These are phyloP conservation scores for Asterophora parasitica DNA, from an alignment of 768 basidiomycete genomes.

Conservation along the genomic window DNA sequence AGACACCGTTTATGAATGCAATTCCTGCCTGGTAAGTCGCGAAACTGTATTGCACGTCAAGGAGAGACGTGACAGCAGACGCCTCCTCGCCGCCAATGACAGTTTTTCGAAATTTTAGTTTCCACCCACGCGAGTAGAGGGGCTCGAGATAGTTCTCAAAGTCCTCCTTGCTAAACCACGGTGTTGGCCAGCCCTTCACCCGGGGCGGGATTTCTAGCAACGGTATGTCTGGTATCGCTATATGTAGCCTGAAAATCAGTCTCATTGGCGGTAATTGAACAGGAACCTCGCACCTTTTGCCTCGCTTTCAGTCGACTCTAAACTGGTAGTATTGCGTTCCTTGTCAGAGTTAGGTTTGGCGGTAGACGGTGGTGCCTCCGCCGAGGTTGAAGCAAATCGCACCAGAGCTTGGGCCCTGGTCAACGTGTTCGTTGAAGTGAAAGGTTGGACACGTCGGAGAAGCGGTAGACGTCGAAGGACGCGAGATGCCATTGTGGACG, in stretches of 20 bases:
- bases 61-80: slow-evolving; percentile 5
- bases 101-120: slow-evolving; percentile 4
- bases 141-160: slow-evolving; percentile 30
- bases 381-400: background rate
- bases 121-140: slow-evolving; percentile 29
- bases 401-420: background rate
- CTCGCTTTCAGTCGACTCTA: too few species aligned
- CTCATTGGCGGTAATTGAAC: too few species aligned
- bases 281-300: too few species aligned
- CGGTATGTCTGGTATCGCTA: background rate
- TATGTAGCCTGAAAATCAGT: too few species aligned
- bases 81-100: background rate
- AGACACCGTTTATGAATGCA: slow-evolving; percentile 16
- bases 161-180: slow-evolving; percentile 29
- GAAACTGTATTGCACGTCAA: slow-evolving; percentile 16
- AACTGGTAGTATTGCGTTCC: too few species aligned
- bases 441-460: background rate
- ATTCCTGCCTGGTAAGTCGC: slow-evolving; percentile 15
- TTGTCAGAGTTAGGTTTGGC: background rate
- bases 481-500: slow-evolving; percentile 2
- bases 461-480: background rate
- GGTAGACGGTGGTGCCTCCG: background rate
- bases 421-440: background rate
- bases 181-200: slow-evolving; percentile 23
- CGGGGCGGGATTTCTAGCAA: slow-evolving; percentile 19